These are phyloP conservation scores for Cyclotella atomus DNA, from an alignment of 108 stramenopile genomes.

Conservation along the genomic window DNA sequence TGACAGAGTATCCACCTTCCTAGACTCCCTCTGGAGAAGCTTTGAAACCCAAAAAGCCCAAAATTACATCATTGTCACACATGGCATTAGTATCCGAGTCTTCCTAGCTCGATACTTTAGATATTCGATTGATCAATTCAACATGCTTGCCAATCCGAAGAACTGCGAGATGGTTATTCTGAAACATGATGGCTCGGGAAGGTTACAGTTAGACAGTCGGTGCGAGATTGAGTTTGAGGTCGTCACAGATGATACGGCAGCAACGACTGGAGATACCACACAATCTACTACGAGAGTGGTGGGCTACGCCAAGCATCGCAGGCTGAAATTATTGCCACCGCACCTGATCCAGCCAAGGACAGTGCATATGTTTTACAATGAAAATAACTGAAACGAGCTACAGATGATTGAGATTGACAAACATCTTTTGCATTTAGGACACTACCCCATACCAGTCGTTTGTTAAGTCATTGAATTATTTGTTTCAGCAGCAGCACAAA, in stretches of 20 bases:
- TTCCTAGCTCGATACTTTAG: conserved; percentile 93
- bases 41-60: conserved; percentile 75
- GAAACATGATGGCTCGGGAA: conserved; percentile 78
- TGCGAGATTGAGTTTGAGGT: conserved; percentile 58
- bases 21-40: conserved; percentile 90
- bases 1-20: conserved; percentile 87
- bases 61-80: conserved; percentile 89
- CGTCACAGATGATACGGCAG: conserved; percentile 18
- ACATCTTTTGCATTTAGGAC: no score
- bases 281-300: conserved; percentile 15
- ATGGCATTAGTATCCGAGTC: conserved; percentile 88
- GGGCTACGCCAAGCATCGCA: conserved; percentile 67
- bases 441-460: no score
- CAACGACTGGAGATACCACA: background rate
- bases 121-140: conserved; percentile 91
- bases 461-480: no score
- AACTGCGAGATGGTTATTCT: conserved; percentile 92
- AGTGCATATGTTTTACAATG: conserved; percentile 65
- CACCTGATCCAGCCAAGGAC: conserved; percentile 51
- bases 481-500: no score
- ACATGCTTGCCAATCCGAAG: conserved; percentile 85
- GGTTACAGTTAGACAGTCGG: conserved; percentile 71
- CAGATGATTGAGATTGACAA: no score
- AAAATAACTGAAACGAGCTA: no score
- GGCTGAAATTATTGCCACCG: conserved; percentile 67